phyloP scores from a whole-genome alignment of 2,329 filamentous ascomycete species.

The Pseudocercospora musae region DNA sequence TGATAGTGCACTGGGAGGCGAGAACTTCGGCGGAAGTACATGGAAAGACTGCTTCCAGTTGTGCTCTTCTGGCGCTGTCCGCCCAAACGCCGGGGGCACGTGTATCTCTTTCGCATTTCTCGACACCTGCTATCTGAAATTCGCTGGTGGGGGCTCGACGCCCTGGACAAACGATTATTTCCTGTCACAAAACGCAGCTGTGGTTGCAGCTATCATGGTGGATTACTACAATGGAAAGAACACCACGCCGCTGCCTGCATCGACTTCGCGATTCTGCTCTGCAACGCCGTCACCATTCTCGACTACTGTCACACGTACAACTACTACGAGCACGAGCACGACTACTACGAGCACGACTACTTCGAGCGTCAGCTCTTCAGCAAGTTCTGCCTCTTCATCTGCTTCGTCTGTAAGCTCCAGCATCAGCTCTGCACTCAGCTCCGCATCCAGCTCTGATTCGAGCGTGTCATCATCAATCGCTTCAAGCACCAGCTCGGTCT shows the following conservation, averaged over 20 bases:
- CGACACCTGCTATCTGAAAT: not conserved
- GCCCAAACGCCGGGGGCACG: not conserved
- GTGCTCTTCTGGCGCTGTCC: not conserved
- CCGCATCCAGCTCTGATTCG: not conserved
- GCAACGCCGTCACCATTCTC: not conserved
- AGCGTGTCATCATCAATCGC: not conserved
- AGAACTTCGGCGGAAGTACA: not conserved
- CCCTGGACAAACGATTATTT: not conserved
- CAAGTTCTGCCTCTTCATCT: not conserved
- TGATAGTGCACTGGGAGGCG: not conserved
- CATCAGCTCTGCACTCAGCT: not conserved
- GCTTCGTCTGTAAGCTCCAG: not conserved
- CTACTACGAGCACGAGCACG: not conserved
- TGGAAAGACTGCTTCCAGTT: constrained; percentile 1
- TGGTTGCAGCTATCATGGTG: not conserved
- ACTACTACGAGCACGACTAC: not conserved
- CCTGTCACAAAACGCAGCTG: not conserved
- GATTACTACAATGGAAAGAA: not conserved
- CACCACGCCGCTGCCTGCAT: not conserved
- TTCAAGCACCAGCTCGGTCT: not conserved
- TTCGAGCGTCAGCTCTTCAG: not conserved
- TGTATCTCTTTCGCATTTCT: not conserved
- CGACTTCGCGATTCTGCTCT: not conserved
- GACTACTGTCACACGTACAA: not conserved
- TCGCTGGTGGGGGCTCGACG: not conserved